These are phyloP conservation scores for Phaffomyces opuntiae DNA, from an alignment of 805 yeast species.

Conservation along the genomic window DNA sequence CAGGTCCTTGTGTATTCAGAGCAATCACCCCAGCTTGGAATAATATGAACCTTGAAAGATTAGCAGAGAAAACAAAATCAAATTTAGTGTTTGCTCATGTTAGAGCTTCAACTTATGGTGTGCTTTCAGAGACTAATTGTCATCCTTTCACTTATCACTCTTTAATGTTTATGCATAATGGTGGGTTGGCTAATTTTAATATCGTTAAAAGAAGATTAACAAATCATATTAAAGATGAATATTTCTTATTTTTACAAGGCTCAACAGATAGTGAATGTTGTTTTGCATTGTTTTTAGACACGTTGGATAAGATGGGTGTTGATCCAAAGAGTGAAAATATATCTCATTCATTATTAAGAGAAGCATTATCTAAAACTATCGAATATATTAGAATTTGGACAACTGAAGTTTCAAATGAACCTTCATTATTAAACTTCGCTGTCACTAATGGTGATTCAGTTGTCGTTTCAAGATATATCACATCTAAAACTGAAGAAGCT, in stretches of 20 bases:
- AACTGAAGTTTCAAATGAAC: constrained; percentile 54
- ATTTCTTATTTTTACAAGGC: constrained; percentile 78
- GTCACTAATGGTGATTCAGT: constrained; percentile 88
- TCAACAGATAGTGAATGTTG: constrained; percentile 95
- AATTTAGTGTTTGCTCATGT: constrained; percentile 89
- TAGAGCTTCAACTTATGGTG: constrained; percentile 93
- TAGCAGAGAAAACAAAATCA: constrained; percentile 84
- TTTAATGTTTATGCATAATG: constrained; percentile 96
- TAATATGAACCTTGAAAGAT: constrained; percentile 77
- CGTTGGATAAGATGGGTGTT: constrained; percentile 65
- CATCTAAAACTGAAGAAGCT: constrained; percentile 88
- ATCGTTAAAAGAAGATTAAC: constrained; percentile 68
- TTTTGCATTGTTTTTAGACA: constrained; percentile 81
- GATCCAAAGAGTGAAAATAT: constrained; percentile 52
- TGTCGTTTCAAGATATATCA: constrained; percentile 81
- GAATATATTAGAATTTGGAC: constrained; percentile 77
- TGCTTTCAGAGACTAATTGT: constrained; percentile 89
- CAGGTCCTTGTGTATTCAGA: constrained; percentile 85
- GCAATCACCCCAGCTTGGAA: constrained; percentile 99
- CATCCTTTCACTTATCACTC: constrained; percentile 90
- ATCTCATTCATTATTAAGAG: constrained; percentile 51
- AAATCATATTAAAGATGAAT: constrained; percentile 70
- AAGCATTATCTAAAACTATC: constrained; percentile 69
- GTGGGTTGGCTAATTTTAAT: constrained; percentile 71
- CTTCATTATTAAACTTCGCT: constrained; percentile 87